Evolutionary conservation across 1,284 basidiomycete species (phyloP).

Genomic region (Rhodotorula sp.): DNA sequence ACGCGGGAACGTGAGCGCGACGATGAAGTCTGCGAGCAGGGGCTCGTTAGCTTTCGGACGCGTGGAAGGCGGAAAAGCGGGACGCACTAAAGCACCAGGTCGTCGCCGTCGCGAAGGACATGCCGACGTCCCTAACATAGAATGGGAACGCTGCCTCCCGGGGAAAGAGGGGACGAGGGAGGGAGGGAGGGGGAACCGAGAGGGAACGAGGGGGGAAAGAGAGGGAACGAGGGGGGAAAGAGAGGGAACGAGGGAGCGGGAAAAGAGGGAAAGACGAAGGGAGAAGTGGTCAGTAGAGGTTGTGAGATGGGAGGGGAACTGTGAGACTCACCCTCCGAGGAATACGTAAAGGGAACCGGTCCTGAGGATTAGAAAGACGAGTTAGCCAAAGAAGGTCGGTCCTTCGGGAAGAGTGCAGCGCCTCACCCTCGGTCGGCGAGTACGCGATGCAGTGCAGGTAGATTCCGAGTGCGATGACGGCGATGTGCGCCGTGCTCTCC

Average conservation of each 20-base stretch:
- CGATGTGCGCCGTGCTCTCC: constrained; percentile 10
- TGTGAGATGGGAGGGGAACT: not conserved
- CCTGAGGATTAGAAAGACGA: constrained; percentile 28
- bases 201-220: no score
- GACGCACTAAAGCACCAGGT: constrained; percentile 55
- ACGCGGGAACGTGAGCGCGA: constrained; percentile 47
- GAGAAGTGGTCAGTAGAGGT: constrained; percentile 45
- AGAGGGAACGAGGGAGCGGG: no score
- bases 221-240: no score
- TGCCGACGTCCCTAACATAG: constrained; percentile 51
- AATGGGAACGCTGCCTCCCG: constrained; percentile 48
- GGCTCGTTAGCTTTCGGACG: not conserved
- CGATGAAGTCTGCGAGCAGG: constrained; percentile 12
- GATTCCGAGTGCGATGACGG: constrained; percentile 30
- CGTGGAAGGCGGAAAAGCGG: no score
- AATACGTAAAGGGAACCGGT: constrained; percentile 50
- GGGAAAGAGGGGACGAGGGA: no score
- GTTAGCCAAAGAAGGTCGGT: not conserved
- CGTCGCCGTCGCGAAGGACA: constrained; percentile 58
- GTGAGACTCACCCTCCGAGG: constrained; percentile 36
- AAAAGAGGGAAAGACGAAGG: no score
- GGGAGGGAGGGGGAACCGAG: no score
- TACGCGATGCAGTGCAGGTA: constrained; percentile 47
- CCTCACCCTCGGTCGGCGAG: constrained; percentile 44
- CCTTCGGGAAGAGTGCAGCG: no score